Conservation (phyloP, 306 rosid species). For the Pachyrhizus erosus region DNA sequence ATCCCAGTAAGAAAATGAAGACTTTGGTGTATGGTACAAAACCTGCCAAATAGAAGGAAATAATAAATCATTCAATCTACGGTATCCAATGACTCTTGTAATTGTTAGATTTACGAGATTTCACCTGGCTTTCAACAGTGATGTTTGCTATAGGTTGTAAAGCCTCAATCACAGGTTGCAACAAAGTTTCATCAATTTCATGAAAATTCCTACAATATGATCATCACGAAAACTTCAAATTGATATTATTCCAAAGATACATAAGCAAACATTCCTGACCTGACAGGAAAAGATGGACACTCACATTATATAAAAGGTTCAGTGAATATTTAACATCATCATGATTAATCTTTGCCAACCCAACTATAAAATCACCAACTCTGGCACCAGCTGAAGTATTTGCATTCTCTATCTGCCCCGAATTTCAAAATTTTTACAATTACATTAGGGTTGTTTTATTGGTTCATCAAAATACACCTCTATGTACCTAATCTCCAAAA, state of each 20-base stretch:
- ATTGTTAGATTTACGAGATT: conserved; percentile 15
- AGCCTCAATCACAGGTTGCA: conserved; percentile 79
- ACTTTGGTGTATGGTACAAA: conserved; percentile 83
- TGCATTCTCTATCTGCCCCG: background rate
- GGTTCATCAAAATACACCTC: background rate
- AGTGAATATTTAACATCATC: background rate
- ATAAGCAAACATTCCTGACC: conserved; percentile 29
- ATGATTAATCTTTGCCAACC: background rate
- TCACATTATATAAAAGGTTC: background rate
- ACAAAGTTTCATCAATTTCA: conserved; percentile 63
- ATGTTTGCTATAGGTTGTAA: conserved; percentile 77
- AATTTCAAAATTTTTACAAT: background rate
- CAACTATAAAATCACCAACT: background rate
- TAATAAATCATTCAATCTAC: conserved; percentile 31
- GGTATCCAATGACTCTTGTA: conserved; percentile 6
- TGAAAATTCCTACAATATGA: conserved; percentile 73
- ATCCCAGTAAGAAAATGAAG: conserved; percentile 89
- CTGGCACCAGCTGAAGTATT: background rate
- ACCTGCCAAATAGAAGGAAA: conserved; percentile 60
- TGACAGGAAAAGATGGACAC: background rate
- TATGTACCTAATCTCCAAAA: background rate
- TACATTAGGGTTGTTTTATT: background rate
- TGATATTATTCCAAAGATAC: conserved; percentile 16
- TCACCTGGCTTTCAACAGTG: conserved; percentile 91
- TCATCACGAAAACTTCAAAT: conserved; percentile 27